These are phyloP conservation scores for Phytophthora quininea DNA, from an alignment of 352 stramenopile genomes.

Conservation along the genomic window DNA sequence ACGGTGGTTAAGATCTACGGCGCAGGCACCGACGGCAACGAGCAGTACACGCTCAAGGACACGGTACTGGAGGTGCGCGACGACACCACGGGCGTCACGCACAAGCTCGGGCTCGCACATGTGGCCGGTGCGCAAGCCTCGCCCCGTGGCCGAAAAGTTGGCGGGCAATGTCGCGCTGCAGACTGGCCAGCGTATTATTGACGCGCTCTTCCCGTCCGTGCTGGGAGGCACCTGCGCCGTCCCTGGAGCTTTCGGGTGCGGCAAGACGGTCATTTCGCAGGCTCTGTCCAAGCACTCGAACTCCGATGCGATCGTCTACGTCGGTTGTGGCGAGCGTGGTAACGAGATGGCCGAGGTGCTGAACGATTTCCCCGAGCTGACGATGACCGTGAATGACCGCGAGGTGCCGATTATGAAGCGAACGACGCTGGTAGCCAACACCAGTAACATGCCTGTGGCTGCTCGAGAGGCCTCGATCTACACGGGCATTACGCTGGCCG, in stretches of 20 bases:
- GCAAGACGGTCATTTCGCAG: constrained; percentile 99
- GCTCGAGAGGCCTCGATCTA: constrained; percentile 99
- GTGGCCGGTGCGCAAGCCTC: constrained; percentile 97
- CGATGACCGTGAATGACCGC: constrained; percentile 98
- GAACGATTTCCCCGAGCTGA: constrained; percentile 99
- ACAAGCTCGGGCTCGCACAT: constrained; percentile 98
- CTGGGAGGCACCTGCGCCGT: constrained; percentile 99
- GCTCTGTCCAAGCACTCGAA: constrained; percentile 99
- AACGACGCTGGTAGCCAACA: constrained; percentile 99
- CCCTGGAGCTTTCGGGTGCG: constrained; percentile 98
- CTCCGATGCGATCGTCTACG: constrained; percentile 99
- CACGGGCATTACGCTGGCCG: constrained; percentile 98
- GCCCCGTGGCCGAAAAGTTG: constrained; percentile 98
- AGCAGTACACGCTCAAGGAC: constrained; percentile 96
- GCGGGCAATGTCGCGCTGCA: constrained; percentile 97
- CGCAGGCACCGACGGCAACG: constrained; percentile 95
- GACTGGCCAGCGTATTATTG: constrained; percentile 99
- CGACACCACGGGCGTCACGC: constrained; percentile 94
- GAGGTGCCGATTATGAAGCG: constrained; percentile 99
- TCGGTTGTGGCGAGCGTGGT: constrained; percentile 98
- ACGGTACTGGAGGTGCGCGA: constrained; percentile 99
- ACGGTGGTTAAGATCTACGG: constrained; percentile 99
- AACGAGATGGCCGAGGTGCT: constrained; percentile 99
- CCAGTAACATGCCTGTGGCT: constrained; percentile 99
- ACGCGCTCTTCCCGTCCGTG: constrained; percentile 99